Percentiles rank a stretch among this genome's conserved stretches.
Evolutionary conservation across 2,329 filamentous ascomycete species (phyloP).

Genomic region (Apiospora pterosperma): DNA sequence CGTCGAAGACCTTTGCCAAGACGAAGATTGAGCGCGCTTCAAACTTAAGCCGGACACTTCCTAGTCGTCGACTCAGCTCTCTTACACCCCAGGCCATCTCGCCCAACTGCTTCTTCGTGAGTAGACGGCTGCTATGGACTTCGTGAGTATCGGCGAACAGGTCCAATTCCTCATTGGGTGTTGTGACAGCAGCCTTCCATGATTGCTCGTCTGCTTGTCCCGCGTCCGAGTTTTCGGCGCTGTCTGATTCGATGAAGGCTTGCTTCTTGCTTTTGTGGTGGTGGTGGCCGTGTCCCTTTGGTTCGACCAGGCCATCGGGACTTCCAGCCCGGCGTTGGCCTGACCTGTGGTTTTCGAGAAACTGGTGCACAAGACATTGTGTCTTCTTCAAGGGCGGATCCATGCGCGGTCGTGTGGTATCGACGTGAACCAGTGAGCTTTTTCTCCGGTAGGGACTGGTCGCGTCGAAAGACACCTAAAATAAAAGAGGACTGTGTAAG

Average conservation of each 20-base stretch:
- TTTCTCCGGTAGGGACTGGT: constrained; percentile 61
- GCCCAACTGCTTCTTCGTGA: constrained; percentile 91
- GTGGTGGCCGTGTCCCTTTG: constrained; percentile 26
- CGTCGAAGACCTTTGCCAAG: constrained; percentile 88
- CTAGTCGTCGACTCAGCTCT: constrained; percentile 81
- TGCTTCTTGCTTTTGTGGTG: constrained; percentile 1
- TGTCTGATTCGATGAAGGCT: constrained; percentile 34
- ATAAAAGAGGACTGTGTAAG: background rate
- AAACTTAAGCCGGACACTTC: constrained; percentile 78
- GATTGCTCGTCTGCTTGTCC: constrained; percentile 56
- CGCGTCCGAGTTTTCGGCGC: constrained; percentile 36
- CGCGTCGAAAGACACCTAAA: constrained; percentile 60
- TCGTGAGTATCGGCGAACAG: constrained; percentile 26
- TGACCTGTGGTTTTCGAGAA: constrained; percentile 55
- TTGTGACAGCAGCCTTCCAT: constrained; percentile 49
- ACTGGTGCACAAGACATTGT: constrained; percentile 63
- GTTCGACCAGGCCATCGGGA: constrained; percentile 27
- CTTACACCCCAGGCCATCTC: constrained; percentile 97
- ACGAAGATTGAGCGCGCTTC: constrained; percentile 82
- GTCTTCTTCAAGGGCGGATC: constrained; percentile 37
- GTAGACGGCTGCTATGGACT: constrained; percentile 63
- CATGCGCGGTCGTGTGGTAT: constrained; percentile 36
- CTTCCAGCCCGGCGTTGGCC: constrained; percentile 11
- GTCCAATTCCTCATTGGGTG: constrained; percentile 38
- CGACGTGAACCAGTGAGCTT: constrained; percentile 58